phyloP scores from a whole-genome alignment of 1,284 basidiomycete species.

The Microbotryum saponariae region DNA sequence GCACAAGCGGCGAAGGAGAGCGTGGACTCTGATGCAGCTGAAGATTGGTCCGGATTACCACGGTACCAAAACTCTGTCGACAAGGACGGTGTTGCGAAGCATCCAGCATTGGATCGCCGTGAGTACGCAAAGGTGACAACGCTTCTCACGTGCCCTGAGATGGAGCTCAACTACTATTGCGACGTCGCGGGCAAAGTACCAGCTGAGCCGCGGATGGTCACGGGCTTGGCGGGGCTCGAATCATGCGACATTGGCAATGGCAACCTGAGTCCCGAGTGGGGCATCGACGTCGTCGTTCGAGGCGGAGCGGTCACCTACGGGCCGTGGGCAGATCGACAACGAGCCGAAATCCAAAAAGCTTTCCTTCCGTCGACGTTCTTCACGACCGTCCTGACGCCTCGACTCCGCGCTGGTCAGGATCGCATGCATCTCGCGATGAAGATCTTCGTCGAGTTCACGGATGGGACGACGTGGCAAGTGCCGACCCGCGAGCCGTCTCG shows the following conservation, averaged over 20 bases:
- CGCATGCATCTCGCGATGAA: conserved; percentile 72
- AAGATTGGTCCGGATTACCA: conserved; percentile 44
- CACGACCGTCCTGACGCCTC: conserved; percentile 52
- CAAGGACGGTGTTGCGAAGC: conserved; percentile 6
- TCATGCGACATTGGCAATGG: conserved; percentile 72
- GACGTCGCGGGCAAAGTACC: conserved; percentile 50
- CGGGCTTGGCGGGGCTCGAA: conserved; percentile 36
- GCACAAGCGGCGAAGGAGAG: conserved; percentile 3
- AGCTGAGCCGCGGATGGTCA: background rate
- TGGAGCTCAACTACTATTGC: conserved; percentile 75
- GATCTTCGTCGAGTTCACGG: conserved; percentile 68
- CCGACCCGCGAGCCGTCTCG: conserved; percentile 77
- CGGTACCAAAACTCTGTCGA: conserved; percentile 42
- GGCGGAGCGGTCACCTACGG: conserved; percentile 73
- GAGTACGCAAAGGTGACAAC: conserved; percentile 83
- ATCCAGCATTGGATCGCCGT: conserved; percentile 34
- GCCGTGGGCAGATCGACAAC: conserved; percentile 87
- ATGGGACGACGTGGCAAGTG: conserved; percentile 64
- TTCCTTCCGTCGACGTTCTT: conserved; percentile 76
- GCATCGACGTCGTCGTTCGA: conserved; percentile 69
- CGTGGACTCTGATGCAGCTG: background rate
- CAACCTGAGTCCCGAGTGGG: conserved; percentile 83
- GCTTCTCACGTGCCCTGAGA: conserved; percentile 57
- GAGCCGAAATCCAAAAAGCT: conserved; percentile 63
- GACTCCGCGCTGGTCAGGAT: conserved; percentile 62